Base-by-base conservation (phyloP, 805 yeast genomes). In the Metschnikowia dekortorum region DNA sequence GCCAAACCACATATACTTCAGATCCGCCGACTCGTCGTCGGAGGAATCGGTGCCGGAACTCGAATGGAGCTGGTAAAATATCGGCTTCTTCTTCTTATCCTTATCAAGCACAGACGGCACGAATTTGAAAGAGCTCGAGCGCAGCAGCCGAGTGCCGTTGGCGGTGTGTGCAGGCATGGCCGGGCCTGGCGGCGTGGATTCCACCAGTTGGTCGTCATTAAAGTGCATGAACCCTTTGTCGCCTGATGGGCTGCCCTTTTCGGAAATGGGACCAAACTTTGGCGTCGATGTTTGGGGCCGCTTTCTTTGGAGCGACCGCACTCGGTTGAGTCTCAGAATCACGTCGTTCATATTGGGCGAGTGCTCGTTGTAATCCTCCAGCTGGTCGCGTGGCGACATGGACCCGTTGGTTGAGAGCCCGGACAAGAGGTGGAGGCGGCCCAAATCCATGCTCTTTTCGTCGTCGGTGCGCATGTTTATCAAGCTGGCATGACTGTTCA, bases 401-500 rank as follows among this genome's bases (percentile, higher is more conserved):
- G 53, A 55, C 4, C 57, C 59, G 3, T 43, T 42, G 22, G 55
- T 44, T 13, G 47, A 44, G 29, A 36, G 39, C 4, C 47, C 47
- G 28, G 42, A 36, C 28, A 44, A 44, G 35, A 44, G 30, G 3
- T n/a, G 33, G 11, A 44, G 30, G 26, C 46, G 37, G 32, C 46
- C 46, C 46, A 44, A 39, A 8, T 44, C 46, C 33, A 44, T 18
- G 16, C 46, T 44, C 28, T 14, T 48, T 26, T 45, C 50, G 18
- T 45, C 49, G 29, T 41, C 50, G 22, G 32, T 37, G 29, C 47
- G 50, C 16, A 52, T 41, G 29, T 47, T 49, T 37, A 44, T 33
- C 48, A 71, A 58, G 53, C 65, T 69, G 30, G 67, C 66, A 46
- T 71, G 76, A 11, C 75, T 69, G 54, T 73, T 71, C 44, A 71